phyloP scores from a whole-genome alignment of 345 rosid species.

The Anastatica hierochuntica region DNA sequence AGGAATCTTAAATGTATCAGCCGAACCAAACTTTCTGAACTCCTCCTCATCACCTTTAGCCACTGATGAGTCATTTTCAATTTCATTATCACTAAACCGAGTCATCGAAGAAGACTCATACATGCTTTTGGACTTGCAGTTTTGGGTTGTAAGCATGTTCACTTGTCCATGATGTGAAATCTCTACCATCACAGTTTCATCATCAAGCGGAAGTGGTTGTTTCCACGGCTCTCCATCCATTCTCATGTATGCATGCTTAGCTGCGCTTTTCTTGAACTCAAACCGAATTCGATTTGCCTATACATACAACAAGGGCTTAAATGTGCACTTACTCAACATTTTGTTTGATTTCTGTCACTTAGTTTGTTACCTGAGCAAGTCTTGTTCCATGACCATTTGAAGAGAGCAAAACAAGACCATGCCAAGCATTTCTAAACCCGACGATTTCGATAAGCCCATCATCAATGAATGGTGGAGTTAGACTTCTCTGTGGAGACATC shows the following conservation, averaged over 20 bases:
- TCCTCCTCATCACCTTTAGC: constrained; percentile 27
- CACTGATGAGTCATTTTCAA: constrained; percentile 24
- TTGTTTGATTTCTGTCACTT: background rate
- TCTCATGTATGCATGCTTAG: constrained; percentile 72
- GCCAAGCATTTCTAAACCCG: constrained; percentile 98
- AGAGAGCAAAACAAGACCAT: constrained; percentile 68
- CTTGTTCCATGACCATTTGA: constrained; percentile 91
- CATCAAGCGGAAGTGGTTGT: constrained; percentile 62
- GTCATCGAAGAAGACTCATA: constrained; percentile 25
- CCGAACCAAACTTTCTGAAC: constrained; percentile 58
- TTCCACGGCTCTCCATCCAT: constrained; percentile 93
- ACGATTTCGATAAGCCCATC: constrained; percentile 76
- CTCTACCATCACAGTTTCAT: constrained; percentile 65
- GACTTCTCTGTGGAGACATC: constrained; percentile 49
- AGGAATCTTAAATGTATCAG: constrained; percentile 59
- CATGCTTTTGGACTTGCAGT: constrained; percentile 50
- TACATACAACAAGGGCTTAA: background rate
- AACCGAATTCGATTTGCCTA: constrained; percentile 65
- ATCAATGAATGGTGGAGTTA: constrained; percentile 80
- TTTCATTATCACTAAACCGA: constrained; percentile 24
- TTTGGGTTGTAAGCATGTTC: constrained; percentile 63
- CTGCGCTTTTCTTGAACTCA: constrained; percentile 66
- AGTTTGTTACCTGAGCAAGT: constrained; percentile 62
- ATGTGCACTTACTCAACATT: background rate
- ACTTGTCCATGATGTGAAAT: constrained; percentile 83